phyloP scores from a whole-genome alignment of 352 stramenopile genomes.

The Elongisporangium undulatum region DNA sequence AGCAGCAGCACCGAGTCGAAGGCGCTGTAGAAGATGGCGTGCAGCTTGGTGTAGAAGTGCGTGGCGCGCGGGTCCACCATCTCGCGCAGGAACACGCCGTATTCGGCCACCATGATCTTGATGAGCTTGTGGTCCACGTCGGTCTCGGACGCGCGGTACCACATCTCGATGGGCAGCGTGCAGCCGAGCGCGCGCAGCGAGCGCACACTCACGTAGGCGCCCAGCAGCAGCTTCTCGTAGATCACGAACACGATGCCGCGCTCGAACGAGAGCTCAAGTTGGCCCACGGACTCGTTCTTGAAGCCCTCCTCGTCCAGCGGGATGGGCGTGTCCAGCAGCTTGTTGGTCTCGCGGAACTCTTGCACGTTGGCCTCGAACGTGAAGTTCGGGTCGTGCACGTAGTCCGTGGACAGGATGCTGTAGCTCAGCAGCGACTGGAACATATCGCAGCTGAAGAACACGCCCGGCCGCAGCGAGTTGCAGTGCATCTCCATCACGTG shows the following conservation, averaged over 20 bases:
- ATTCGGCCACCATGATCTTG: slow-evolving; percentile 19
- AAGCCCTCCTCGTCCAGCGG: slow-evolving; percentile 5
- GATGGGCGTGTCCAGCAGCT: not conserved
- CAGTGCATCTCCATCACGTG: slow-evolving; percentile 63
- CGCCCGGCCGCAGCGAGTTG: slow-evolving; percentile 37
- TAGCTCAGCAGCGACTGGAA: slow-evolving; percentile 38
- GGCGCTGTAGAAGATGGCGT: slow-evolving; percentile 67
- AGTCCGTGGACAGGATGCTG: slow-evolving; percentile 26
- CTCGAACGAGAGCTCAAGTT: slow-evolving; percentile 12
- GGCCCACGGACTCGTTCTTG: slow-evolving; percentile 3
- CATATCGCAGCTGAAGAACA: slow-evolving; percentile 37
- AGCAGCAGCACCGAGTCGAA: slow-evolving; percentile 77
- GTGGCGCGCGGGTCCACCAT: slow-evolving; percentile 47
- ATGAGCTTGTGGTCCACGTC: slow-evolving; percentile 43
- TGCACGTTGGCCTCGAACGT: slow-evolving; percentile 15
- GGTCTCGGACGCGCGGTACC: slow-evolving; percentile 50
- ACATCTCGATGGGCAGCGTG: slow-evolving; percentile 62
- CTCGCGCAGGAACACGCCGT: slow-evolving; percentile 54
- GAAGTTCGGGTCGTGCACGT: slow-evolving; percentile 38
- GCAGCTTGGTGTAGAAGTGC: slow-evolving; percentile 70
- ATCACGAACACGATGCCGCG: slow-evolving; percentile 52
- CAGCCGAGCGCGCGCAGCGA: slow-evolving; percentile 34
- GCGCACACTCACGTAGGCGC: slow-evolving; percentile 44
- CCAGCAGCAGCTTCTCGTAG: slow-evolving; percentile 44
- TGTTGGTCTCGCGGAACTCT: slow-evolving; percentile 9